Base-by-base conservation (phyloP, 2,329 filamentous ascomycete species). In the Monosporascus cannonballus region DNA sequence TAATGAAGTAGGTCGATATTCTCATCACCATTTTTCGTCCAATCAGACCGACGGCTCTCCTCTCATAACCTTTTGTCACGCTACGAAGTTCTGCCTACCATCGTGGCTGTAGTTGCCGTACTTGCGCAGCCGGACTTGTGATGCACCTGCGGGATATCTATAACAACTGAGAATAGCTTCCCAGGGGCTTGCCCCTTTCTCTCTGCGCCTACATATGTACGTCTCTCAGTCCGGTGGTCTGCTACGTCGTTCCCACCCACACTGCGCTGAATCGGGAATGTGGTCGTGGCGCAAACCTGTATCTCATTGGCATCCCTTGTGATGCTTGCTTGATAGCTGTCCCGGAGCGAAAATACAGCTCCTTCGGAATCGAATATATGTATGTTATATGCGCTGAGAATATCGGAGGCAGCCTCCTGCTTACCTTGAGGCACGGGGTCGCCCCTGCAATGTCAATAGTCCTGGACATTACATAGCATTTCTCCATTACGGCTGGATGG, bases 231-330 rank as follows among this genome's bases (percentile, higher is more conserved):
- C 50, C 52, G 54, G 62, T 64, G 61, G 60, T 61, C 62, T 60
- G 58, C 25, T 27, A 30, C 8, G 24, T 14, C 11, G 22, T 57
- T 60, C 56, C 60, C 62, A 61, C 57, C 53, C 59, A 60, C 61
- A 58, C 61, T 64, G 60, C 55, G 58, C 63, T 60, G 59, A 65
- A 65, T 66, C 64, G 60, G 64, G 64, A 64, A 66, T 66, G 64
- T 65, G 62, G 59, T 64, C 57, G 60, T 46, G 42, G 20, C 42
- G 42, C 14, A n/a, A 42, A 46, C 20, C 14, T 46, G 42, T 30
- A 30, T 25, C 42, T 6, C 9, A 34, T 46, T 27, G n/a, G 22
- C 42, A 58, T 59, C 53, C 57, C 54, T 56, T 61, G 54, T 62
- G 58, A 61, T 64, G 51, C 53, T 44, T 22, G 20, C 6, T 44